These are phyloP conservation scores for Lithohypha guttulata DNA, from an alignment of 2,329 filamentous ascomycete genomes.

Conservation along the genomic window DNA sequence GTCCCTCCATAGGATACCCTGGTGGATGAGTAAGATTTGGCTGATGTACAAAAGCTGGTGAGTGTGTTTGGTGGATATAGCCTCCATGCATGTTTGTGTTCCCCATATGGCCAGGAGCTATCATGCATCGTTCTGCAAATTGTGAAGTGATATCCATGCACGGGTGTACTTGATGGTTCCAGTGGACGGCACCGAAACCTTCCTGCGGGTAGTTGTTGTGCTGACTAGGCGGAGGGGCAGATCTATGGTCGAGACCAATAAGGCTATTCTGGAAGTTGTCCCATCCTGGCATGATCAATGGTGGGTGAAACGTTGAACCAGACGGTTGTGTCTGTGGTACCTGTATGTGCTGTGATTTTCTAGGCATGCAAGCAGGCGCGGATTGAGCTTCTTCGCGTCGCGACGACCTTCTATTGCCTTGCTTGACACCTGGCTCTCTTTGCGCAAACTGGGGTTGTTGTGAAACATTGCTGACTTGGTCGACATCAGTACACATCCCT, in stretches of 20 bases:
- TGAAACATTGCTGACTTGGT: background rate
- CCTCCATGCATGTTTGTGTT: constrained; percentile 2
- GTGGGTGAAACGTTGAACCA: background rate
- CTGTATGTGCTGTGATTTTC: background rate
- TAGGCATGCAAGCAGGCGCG: background rate
- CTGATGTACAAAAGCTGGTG: background rate
- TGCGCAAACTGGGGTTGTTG: background rate
- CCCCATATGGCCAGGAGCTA: background rate
- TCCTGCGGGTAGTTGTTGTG: background rate
- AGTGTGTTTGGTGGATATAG: background rate
- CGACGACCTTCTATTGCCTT: background rate
- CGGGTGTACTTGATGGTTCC: no score
- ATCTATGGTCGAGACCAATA: background rate
- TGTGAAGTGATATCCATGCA: background rate
- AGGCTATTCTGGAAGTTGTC: background rate
- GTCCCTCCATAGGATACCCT: background rate
- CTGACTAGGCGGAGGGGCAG: background rate
- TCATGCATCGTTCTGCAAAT: constrained; percentile 4
- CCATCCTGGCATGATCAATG: constrained; percentile 1
- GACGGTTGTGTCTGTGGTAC: background rate
- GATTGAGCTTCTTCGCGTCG: background rate
- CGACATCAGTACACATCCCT: no score
- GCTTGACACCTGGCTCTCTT: background rate
- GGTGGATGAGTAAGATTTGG: background rate
- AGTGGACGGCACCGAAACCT: no score